Percentiles rank a stretch among this genome's conserved stretches.
Evolutionary conservation across 768 basidiomycete species (phyloP).

Genomic region (Paxillus rubicundulus): DNA sequence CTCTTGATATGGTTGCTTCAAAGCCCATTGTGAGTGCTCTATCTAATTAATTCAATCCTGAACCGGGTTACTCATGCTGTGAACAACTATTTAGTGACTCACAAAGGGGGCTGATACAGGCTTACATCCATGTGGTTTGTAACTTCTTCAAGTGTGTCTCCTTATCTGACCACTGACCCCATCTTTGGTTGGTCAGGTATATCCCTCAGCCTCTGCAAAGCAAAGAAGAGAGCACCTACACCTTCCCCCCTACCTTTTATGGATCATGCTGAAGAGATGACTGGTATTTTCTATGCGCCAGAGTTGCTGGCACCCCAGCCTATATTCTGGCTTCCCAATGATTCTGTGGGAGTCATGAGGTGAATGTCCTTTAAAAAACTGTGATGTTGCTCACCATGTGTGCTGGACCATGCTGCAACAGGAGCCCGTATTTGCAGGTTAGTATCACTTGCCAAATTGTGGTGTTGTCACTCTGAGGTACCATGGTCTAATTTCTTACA

Average conservation of each 20-base stretch:
- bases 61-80: constrained; percentile 71
- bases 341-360: constrained; percentile 66
- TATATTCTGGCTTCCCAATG: constrained; percentile 84
- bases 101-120: constrained; percentile 57
- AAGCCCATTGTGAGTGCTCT: too few species aligned
- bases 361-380: too few species aligned
- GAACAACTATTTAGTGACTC: constrained; percentile 37
- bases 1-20: too few species aligned
- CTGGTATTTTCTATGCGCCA: constrained; percentile 76
- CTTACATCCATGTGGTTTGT: constrained; percentile 75
- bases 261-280: constrained; percentile 76
- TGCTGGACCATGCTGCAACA: too few species aligned
- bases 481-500: too few species aligned
- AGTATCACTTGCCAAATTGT: too few species aligned
- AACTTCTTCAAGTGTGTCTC: constrained; percentile 8
- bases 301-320: constrained; percentile 76
- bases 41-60: constrained; percentile 43
- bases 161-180: not conserved
- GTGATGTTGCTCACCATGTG: too few species aligned
- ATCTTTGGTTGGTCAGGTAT: not conserved
- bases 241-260: constrained; percentile 68
- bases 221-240: constrained; percentile 46
- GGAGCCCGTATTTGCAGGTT: too few species aligned
- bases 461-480: too few species aligned
- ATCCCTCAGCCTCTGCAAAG: too few species aligned